These are phyloP conservation scores for Artemisia argyi DNA, from an alignment of 129 eudicot species.

Conservation along the genomic window DNA sequence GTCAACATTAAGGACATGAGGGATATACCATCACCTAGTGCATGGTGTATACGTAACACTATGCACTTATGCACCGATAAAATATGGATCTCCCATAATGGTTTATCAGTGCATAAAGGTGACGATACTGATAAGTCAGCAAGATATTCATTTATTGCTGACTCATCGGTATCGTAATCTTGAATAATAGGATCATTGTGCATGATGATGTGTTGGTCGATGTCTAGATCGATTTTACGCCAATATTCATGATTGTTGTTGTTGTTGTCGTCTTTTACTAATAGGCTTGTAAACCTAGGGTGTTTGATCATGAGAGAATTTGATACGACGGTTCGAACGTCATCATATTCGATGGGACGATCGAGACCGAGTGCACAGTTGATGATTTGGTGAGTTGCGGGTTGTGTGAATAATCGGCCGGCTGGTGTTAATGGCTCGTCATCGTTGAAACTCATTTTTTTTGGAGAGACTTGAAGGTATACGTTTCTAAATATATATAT, in stretches of 20 bases:
- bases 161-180: constrained; percentile 32
- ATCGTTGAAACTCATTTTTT: constrained; percentile 8
- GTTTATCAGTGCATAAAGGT: constrained; percentile 62
- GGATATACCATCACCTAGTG: constrained; percentile 85
- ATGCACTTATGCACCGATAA: constrained; percentile 57
- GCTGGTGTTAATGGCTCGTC: constrained; percentile 75
- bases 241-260: constrained; percentile 55
- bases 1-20: constrained; percentile 70
- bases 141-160: constrained; percentile 57
- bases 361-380: constrained; percentile 51
- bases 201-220: constrained; percentile 69
- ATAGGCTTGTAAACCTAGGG: constrained; percentile 74
- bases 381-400: constrained; percentile 57
- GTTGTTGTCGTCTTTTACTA: constrained; percentile 48
- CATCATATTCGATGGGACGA: constrained; percentile 37
- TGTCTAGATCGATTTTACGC: constrained; percentile 49
- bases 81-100: constrained; percentile 83
- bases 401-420: constrained; percentile 66
- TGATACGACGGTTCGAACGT: constrained; percentile 37
- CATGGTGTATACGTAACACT: constrained; percentile 77
- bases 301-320: constrained; percentile 60
- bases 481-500: too few relatives aligned
- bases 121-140: constrained; percentile 66
- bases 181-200: constrained; percentile 31
- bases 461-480: background rate